These are phyloP conservation scores for Mycena maculata DNA, from an alignment of 768 basidiomycete species.

Conservation along the genomic window DNA sequence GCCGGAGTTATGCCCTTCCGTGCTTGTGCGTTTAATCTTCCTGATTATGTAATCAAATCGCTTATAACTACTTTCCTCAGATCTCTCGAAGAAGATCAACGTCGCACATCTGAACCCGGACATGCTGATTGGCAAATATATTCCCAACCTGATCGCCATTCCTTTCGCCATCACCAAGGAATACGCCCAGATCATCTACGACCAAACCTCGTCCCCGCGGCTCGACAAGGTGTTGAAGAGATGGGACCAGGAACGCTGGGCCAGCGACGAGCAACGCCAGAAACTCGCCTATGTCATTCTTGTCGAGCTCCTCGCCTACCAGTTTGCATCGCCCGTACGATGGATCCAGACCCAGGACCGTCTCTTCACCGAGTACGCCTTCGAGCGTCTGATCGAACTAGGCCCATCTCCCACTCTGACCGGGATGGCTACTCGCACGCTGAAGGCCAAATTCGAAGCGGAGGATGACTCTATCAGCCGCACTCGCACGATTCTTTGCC, in stretches of 20 bases:
- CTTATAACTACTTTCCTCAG: slow-evolving; percentile 53
- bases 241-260: slow-evolving; percentile 96
- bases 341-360: slow-evolving; percentile 99
- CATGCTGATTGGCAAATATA: slow-evolving; percentile 94
- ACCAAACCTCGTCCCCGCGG: slow-evolving; percentile 95
- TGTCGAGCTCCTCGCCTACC: slow-evolving; percentile 96
- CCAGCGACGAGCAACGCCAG: slow-evolving; percentile 81
- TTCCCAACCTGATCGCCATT: slow-evolving; percentile 94
- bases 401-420: slow-evolving; percentile 97
- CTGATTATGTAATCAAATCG: not conserved
- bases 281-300: slow-evolving; percentile 96
- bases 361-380: slow-evolving; percentile 85
- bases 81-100: slow-evolving; percentile 98
- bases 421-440: slow-evolving; percentile 91
- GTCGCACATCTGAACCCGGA: slow-evolving; percentile 92
- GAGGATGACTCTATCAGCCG: slow-evolving; percentile 87
- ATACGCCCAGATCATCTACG: slow-evolving; percentile 95
- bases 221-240: slow-evolving; percentile 94
- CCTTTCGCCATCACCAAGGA: slow-evolving; percentile 86
- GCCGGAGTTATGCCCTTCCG: slow-evolving; percentile 98
- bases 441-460: slow-evolving; percentile 93
- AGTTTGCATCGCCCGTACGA: slow-evolving; percentile 97
- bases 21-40: slow-evolving; percentile 73
- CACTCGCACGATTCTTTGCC: slow-evolving; percentile 86
- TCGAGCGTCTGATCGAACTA: slow-evolving; percentile 95